Conservation (phyloP, 2,329 filamentous ascomycete genomes). For the Helicocarpus griseus region DNA sequence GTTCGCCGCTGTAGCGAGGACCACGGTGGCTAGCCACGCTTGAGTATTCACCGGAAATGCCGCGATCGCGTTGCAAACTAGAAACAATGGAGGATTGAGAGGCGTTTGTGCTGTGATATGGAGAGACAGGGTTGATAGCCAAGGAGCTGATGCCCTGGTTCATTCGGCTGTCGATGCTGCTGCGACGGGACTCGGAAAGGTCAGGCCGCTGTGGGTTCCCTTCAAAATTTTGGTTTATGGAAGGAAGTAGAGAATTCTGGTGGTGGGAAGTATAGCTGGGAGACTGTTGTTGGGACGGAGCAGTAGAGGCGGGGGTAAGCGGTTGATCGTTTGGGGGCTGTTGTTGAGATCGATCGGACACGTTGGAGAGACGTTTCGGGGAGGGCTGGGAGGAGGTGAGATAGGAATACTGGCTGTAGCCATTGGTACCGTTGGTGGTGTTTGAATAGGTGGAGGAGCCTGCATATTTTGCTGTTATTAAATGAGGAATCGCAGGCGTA, state of each 20-base stretch:
- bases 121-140: slow-evolving; percentile 37
- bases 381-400: slow-evolving; percentile 37
- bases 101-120: slow-evolving; percentile 38
- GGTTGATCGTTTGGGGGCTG: slow-evolving; percentile 1
- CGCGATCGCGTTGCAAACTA: slow-evolving; percentile 18
- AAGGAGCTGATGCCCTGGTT: slow-evolving; percentile 41
- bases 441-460: slow-evolving; percentile 42
- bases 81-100: slow-evolving; percentile 31
- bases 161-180: slow-evolving; percentile 41
- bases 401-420: slow-evolving; percentile 18
- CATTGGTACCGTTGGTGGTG: slow-evolving; percentile 32
- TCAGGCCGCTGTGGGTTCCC: slow-evolving; percentile 34
- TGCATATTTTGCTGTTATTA: slow-evolving; percentile 15
- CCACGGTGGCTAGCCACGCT: slow-evolving; percentile 28
- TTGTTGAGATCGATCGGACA: slow-evolving; percentile 22
- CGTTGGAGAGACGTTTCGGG: slow-evolving; percentile 31
- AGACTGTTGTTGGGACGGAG: neutral
- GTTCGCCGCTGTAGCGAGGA: slow-evolving; percentile 30
- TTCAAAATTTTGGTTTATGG: slow-evolving; percentile 51
- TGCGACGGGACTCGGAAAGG: slow-evolving; percentile 38
- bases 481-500: no score
- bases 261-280: slow-evolving; percentile 30
- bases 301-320: slow-evolving; percentile 1
- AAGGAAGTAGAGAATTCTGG: slow-evolving; percentile 41
- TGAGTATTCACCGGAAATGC: slow-evolving; percentile 26